Base-by-base conservation (phyloP, 805 yeast genomes). In the Millerozyma acaciae region DNA sequence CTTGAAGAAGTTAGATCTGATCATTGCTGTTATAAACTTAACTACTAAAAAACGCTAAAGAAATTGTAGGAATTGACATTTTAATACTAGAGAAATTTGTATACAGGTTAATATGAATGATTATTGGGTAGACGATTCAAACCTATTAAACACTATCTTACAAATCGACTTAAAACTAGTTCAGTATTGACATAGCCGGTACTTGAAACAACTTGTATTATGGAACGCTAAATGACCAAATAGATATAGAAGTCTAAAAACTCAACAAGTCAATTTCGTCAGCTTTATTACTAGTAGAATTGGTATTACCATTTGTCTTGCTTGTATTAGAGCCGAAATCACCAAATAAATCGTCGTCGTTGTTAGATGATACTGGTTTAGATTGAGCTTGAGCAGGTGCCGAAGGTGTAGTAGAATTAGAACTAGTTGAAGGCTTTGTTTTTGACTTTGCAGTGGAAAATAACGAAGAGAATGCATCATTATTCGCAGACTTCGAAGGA, bases 391-490 rank as follows among this genome's bases (percentile, higher is more conserved):
- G n/a, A n/a, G n/a, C n/a, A n/a, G n/a, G n/a, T 28, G 33, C 25
- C 19, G 29, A 21, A 10, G 30, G 25, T 4, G 24, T 21, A 20
- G 16, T 20, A 21, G 16, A n/a, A 7, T 10, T 20, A 15, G 49
- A 26, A 9, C 55, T 43, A 15, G 50, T 28, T 18, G 42, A 18
- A 20, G 53, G 39, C 30, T 44, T 44, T 20, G 53, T 34, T 44
- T 62, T 57, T 32, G 78, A 59, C 50, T 82, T 78, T 5, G 94
- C 94, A 17, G 76, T 59, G 6, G 75, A 65, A 47, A 84, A 78
- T 42, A 84, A 63, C 3, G 84, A 77, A 16, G 89, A 80, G 57
- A 84, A 84, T 1, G 89, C 83, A 50, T 84, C 93, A 38, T 64
- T 67, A 34, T 63, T 66, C 6, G 49, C 33, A 33, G 70, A 62